Evolutionary conservation across 495 filamentous ascomycete species (phyloP).

Genomic region (Aspergillus biplanus): DNA sequence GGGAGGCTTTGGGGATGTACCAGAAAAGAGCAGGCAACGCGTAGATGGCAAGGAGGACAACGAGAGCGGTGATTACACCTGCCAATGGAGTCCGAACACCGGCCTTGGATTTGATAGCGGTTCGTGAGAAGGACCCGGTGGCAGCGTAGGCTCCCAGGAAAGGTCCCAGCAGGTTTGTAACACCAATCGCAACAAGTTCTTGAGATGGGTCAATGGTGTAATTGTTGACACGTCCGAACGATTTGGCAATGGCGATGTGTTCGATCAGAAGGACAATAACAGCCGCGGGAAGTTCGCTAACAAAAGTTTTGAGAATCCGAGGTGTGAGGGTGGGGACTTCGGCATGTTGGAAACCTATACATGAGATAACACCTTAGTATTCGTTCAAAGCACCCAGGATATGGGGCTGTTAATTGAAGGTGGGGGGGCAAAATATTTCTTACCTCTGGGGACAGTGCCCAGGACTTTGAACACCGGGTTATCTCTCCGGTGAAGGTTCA

Average conservation of each 20-base stretch:
- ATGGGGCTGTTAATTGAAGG: too few species aligned
- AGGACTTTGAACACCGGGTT: constrained; percentile 67
- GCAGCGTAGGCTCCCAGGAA: constrained; percentile 95
- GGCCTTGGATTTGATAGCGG: constrained; percentile 97
- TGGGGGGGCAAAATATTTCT: too few species aligned
- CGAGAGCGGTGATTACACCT: constrained; percentile 83
- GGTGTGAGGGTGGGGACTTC: constrained; percentile 73
- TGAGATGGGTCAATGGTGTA: constrained; percentile 98
- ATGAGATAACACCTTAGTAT: too few species aligned
- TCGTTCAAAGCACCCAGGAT: too few species aligned
- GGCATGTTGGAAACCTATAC: constrained; percentile 69
- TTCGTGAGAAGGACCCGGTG: constrained; percentile 95
- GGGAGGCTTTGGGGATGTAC: constrained; percentile 84
- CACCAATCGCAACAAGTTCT: constrained; percentile 92
- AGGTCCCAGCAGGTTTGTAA: constrained; percentile 88
- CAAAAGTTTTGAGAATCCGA: constrained; percentile 63
- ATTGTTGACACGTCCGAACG: constrained; percentile 95
- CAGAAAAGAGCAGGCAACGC: constrained; percentile 90
- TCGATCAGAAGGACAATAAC: constrained; percentile 96
- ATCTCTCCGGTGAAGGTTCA: constrained; percentile 63
- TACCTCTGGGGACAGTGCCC: constrained; percentile 70
- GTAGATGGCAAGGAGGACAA: constrained; percentile 95
- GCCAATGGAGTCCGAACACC: constrained; percentile 93
- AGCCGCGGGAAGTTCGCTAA: constrained; percentile 68
- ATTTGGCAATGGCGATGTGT: constrained; percentile 97